A percentile compares a stretch with the other conserved stretches of the same genome.
phyloP scores from a whole-genome alignment of 179 eudicot genomes.

The Corrigiola litoralis region DNA sequence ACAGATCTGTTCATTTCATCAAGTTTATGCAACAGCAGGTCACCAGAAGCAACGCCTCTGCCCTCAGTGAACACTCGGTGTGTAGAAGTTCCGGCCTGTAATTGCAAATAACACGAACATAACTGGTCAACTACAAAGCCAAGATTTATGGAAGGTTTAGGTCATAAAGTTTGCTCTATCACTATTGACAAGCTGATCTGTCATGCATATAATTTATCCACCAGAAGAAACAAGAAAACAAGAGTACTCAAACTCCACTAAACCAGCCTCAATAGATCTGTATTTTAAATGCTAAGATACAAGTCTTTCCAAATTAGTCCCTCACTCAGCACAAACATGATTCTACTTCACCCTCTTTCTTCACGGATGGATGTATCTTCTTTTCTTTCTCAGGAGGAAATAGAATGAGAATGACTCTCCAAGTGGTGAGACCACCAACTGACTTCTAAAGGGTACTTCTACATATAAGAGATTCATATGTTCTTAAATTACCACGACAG shows the following conservation, averaged over 20 bases:
- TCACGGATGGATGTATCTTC: not conserved
- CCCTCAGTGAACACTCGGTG: constrained; percentile 32
- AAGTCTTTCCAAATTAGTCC: too few relatives aligned
- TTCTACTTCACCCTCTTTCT: not conserved
- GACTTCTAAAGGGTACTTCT: not conserved
- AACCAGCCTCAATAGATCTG: not conserved
- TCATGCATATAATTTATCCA: not conserved
- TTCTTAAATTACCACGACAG: not conserved
- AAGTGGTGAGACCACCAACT: not conserved
- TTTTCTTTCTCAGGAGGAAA: not conserved
- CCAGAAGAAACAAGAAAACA: not conserved
- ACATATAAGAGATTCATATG: not conserved
- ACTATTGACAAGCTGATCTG: not conserved
- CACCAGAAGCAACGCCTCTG: constrained; percentile 43
- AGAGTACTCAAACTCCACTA: not conserved
- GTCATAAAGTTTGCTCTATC: not conserved
- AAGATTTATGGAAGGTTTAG: not conserved
- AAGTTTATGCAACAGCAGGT: constrained; percentile 49
- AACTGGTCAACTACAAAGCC: not conserved
- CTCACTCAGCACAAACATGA: not conserved
- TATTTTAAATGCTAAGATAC: not conserved
- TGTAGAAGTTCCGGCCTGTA: constrained; percentile 39
- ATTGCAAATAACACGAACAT: not conserved
- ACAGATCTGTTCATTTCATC: constrained; percentile 76
- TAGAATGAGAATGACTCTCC: not conserved